Conservation (phyloP, 306 rosid species). For the Castanospermum australe region DNA sequence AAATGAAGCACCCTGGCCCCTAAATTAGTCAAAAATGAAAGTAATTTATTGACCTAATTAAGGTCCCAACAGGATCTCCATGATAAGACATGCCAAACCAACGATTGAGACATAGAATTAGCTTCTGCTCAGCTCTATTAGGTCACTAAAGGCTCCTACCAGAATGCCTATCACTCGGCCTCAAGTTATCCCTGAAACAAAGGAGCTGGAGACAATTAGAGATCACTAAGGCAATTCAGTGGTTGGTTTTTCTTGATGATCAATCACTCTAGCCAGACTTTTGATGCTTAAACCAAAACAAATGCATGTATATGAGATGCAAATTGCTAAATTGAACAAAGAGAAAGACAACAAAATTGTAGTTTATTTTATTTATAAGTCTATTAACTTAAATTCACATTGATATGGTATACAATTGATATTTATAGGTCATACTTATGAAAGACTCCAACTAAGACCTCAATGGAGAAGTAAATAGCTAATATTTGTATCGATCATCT, state of each 20-base stretch:
- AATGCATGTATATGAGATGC: no score
- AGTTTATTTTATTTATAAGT: neutral
- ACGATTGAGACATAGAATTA: neutral
- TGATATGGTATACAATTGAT: neutral
- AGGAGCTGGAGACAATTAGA: neutral
- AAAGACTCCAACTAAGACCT: neutral
- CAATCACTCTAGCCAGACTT: neutral
- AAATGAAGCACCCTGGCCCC: neutral
- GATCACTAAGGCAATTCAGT: neutral
- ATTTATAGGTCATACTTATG: neutral
- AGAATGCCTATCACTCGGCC: neutral
- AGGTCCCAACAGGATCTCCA: constrained; percentile 12
- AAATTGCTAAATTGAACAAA: neutral
- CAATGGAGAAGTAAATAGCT: neutral
- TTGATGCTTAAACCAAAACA: neutral
- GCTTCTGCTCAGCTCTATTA: constrained; percentile 1
- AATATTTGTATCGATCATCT: constrained; percentile 5
- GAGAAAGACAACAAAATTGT: neutral
- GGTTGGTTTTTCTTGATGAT: neutral
- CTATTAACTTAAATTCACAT: neutral
- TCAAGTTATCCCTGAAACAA: neutral
- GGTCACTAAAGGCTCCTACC: neutral
- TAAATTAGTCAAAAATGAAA: neutral
- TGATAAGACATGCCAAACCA: neutral
- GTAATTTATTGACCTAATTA: neutral